Base-by-base conservation (phyloP, 2,329 filamentous ascomycete genomes). In the Fusarium brachygibbosum region DNA sequence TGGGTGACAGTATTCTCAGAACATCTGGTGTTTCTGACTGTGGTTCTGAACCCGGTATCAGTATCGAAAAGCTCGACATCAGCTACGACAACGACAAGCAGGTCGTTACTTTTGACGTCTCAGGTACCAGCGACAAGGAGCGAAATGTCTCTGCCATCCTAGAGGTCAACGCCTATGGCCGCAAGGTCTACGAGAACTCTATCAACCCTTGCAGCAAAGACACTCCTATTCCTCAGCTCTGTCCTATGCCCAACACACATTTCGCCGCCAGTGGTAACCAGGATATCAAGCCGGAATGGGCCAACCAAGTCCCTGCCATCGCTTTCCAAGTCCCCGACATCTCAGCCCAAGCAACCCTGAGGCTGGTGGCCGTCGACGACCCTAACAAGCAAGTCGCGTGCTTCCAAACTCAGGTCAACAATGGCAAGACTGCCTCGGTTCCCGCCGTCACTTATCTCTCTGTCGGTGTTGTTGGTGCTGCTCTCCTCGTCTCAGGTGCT, bases 251-350 rank as follows among this genome's bases (percentile, higher is more conserved):
- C 14, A 82, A 84, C 6, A 92, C 93, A 25, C 81, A 79, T 8
- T 99, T 98, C 75, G 80, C 88, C 16, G 94, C 95, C 10, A 81
- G 83, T 42, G 95, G 94, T 46, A 82, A 81, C 5, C 91, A 96
- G 78, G 80, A 84, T 31, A 92, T 99, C 38, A 92, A 94, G 17
- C 80, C 86, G 0, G 76, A 89, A 64, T 95, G 90, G 76, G 89
- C 93, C 58, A 85, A 85, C 55, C 82, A 91, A 80, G 95, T 99
- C 40, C 96, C 96, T 2, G 82, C 88, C 4, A 97, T 99, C 70
- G 95, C 95, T 14, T 99, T 98, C 82, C 87, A 88, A 64, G 85
- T 99, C 32, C 96, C 96, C 50, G 94, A 99, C 77, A 91, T 99
- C 72, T 91, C 95, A 57, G 95, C 95, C 37, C 82, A 91, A 74